A percentile compares a stretch with the other conserved stretches of the same genome.
Evolutionary conservation across 768 basidiomycete genomes (phyloP).

Genomic region (Russula compacta): DNA sequence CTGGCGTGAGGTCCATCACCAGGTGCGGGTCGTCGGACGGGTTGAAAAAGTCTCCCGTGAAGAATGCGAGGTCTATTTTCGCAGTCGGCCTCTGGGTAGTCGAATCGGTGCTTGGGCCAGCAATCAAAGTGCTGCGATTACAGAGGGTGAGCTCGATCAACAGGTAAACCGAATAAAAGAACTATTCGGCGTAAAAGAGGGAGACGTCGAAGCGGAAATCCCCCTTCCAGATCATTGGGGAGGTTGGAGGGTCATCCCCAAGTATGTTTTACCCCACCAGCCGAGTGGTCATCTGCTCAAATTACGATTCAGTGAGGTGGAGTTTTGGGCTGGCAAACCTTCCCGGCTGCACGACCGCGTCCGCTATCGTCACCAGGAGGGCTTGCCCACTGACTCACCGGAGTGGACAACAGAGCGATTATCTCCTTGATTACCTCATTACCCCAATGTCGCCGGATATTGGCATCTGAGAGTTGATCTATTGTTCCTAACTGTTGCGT

Average conservation of each 20-base stretch:
- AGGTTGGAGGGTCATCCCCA: slow-evolving; percentile 90
- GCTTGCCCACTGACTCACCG: slow-evolving; percentile 38
- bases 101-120: slow-evolving; percentile 92
- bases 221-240: slow-evolving; percentile 92
- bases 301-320: slow-evolving; percentile 60
- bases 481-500: background rate
- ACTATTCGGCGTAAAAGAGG: slow-evolving; percentile 42
- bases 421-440: slow-evolving; percentile 45
- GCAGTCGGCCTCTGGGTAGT: slow-evolving; percentile 72
- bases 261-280: slow-evolving; percentile 39
- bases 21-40: slow-evolving; percentile 75
- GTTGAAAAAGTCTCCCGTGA: slow-evolving; percentile 67
- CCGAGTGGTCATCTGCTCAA: slow-evolving; percentile 1
- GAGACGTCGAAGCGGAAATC: slow-evolving; percentile 39
- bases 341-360: slow-evolving; percentile 89
- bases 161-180: slow-evolving; percentile 50
- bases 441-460: background rate
- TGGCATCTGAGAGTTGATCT: background rate
- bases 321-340: slow-evolving; percentile 97
- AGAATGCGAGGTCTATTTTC: slow-evolving; percentile 81
- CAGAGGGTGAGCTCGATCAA: slow-evolving; percentile 57
- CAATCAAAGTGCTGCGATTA: slow-evolving; percentile 72
- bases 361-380: slow-evolving; percentile 53
- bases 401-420: slow-evolving; percentile 75
- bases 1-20: slow-evolving; percentile 78